phyloP scores from a whole-genome alignment of 1,139 yeast genomes.

The Tardiomyces blankii region DNA sequence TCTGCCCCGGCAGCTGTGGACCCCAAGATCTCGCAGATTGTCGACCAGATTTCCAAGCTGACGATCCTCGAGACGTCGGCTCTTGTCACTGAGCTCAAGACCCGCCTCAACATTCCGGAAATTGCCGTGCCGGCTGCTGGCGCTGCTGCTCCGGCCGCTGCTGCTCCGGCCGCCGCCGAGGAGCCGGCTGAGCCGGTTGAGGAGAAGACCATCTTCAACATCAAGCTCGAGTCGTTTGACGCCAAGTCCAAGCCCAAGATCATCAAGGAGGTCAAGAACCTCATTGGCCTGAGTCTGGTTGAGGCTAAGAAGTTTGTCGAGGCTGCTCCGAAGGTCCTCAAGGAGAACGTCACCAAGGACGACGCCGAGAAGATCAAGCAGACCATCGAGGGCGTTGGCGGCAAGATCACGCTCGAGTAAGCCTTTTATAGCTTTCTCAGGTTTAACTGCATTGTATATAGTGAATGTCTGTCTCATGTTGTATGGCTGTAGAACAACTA shows the following conservation, averaged over 20 bases:
- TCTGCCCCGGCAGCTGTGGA: conserved; percentile 48
- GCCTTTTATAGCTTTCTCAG: conserved; percentile 1
- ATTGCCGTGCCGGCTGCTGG: conserved; percentile 75
- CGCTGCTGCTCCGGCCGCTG: conserved; percentile 53
- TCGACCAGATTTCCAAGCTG: conserved; percentile 80
- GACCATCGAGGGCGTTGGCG: conserved; percentile 90
- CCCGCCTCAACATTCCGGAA: conserved; percentile 84
- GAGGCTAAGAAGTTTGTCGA: conserved; percentile 98
- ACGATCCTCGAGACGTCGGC: conserved; percentile 85
- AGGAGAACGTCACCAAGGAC: conserved; percentile 78
- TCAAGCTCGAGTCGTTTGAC: conserved; percentile 89
- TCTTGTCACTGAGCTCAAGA: conserved; percentile 73
- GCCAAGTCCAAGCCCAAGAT: conserved; percentile 94
- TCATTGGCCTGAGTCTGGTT: conserved; percentile 85
- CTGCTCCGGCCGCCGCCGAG: conserved; percentile 57
- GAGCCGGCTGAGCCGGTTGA: conserved; percentile 72
- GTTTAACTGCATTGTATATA: neutral
- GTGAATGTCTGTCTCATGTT: neutral
- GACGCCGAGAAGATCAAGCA: conserved; percentile 89
- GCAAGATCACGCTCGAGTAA: conserved; percentile 81
- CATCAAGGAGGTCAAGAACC: conserved; percentile 89
- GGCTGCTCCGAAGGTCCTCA: conserved; percentile 87
- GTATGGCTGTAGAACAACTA: too few relatives aligned
- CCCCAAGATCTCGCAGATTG: conserved; percentile 81
- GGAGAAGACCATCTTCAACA: conserved; percentile 87